These are phyloP conservation scores for Erythrobasidium yunnanense DNA, from an alignment of 768 basidiomycete genomes.

Conservation along the genomic window DNA sequence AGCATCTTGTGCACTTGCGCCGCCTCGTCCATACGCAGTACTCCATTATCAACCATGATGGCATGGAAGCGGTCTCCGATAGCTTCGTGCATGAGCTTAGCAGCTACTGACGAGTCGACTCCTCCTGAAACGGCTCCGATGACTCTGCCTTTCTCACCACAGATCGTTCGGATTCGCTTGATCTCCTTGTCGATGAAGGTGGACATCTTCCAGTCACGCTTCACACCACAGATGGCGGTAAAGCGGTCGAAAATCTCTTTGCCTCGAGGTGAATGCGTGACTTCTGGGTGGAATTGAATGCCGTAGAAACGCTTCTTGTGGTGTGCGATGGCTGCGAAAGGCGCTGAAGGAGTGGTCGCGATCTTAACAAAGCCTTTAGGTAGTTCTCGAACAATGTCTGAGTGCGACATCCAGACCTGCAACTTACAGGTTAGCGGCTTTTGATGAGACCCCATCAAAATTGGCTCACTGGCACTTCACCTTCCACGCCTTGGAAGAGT, in stretches of 20 bases:
- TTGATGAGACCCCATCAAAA: too few relatives aligned
- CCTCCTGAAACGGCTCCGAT: slow-evolving; percentile 97
- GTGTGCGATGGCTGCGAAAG: slow-evolving; percentile 88
- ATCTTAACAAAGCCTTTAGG: slow-evolving; percentile 79
- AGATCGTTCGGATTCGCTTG: slow-evolving; percentile 79
- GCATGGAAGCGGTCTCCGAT: slow-evolving; percentile 99
- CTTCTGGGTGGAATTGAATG: slow-evolving; percentile 98
- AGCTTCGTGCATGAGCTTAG: slow-evolving; percentile 98
- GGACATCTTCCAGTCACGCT: slow-evolving; percentile 88
- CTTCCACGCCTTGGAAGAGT: slow-evolving; percentile 75
- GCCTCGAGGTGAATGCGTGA: slow-evolving; percentile 82
- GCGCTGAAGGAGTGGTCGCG: slow-evolving; percentile 73
- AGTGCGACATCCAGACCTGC: slow-evolving; percentile 99
- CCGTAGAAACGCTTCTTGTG: slow-evolving; percentile 79
- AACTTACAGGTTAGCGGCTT: too few relatives aligned
- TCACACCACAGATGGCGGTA: slow-evolving; percentile 69
- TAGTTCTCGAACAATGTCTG: slow-evolving; percentile 74
- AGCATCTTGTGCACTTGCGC: slow-evolving; percentile 86
- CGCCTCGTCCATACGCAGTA: slow-evolving; percentile 81
- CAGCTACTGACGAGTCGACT: slow-evolving; percentile 95
- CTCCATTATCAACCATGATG: slow-evolving; percentile 99
- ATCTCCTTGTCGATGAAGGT: slow-evolving; percentile 98
- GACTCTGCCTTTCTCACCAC: slow-evolving; percentile 84
- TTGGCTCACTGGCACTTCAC: slow-evolving; percentile 66
- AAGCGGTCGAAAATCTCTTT: slow-evolving; percentile 81